Conservation (phyloP, 192 early-diverging fungal species). For the Backusella tuberculispora region DNA sequence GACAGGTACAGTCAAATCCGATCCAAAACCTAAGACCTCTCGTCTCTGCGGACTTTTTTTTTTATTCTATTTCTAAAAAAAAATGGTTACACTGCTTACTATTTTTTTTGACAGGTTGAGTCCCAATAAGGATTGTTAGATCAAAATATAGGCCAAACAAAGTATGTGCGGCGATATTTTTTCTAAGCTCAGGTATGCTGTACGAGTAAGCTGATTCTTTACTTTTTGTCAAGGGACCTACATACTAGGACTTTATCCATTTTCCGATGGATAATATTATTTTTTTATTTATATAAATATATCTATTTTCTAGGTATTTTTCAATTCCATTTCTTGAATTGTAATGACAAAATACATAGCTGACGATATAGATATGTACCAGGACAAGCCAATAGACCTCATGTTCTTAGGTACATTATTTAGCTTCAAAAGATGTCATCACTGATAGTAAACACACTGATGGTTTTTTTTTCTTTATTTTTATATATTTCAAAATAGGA, state of each 20-base stretch:
- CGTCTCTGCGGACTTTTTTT: too few species aligned
- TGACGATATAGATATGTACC: background rate
- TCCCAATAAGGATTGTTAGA: background rate
- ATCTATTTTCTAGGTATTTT: background rate
- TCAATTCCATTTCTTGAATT: background rate
- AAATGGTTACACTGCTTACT: background rate
- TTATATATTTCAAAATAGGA: background rate
- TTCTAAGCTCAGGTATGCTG: background rate
- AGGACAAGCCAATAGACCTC: too few species aligned
- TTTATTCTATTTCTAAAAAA: too few species aligned
- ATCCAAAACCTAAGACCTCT: background rate
- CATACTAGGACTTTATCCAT: background rate
- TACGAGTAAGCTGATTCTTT: background rate
- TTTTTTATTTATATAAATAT: background rate
- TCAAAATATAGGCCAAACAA: background rate
- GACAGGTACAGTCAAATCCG: background rate
- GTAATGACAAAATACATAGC: background rate
- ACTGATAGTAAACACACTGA: background rate
- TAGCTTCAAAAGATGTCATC: background rate
- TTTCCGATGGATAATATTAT: background rate
- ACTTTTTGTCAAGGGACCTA: background rate
- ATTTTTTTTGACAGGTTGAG: slow-evolving; percentile 6
- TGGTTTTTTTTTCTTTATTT: too few species aligned
- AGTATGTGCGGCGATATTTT: background rate
- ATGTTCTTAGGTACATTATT: background rate